Percentiles rank a stretch among this genome's conserved stretches.
These are phyloP conservation scores for Debaryomyces hansenii DNA, from an alignment of 805 yeast genomes.

Conservation along the genomic window DNA sequence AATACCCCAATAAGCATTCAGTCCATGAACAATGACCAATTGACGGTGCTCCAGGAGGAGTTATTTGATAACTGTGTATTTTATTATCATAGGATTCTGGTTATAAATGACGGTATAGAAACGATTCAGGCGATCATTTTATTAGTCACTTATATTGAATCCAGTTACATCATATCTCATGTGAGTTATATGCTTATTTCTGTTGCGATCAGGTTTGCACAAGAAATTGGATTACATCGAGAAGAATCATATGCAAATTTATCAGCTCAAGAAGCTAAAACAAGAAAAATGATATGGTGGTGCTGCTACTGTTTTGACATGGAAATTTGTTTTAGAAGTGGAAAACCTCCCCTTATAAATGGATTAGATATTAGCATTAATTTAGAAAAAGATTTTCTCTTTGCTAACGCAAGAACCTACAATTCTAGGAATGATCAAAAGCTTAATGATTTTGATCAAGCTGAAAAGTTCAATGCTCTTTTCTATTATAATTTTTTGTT, in stretches of 20 bases:
- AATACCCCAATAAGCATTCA: not conserved
- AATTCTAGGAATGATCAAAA: not conserved
- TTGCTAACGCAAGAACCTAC: no score
- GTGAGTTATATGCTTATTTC: slow-evolving; percentile 30
- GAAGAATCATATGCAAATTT: slow-evolving; percentile 26
- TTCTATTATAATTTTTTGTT: slow-evolving; percentile 3
- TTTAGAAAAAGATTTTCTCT: slow-evolving; percentile 17
- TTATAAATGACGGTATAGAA: slow-evolving; percentile 50
- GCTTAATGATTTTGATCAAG: no score
- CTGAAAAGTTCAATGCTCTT: not conserved
- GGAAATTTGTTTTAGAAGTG: slow-evolving; percentile 38
- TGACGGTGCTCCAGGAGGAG: not conserved
- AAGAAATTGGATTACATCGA: slow-evolving; percentile 42
- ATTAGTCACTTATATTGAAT: slow-evolving; percentile 40
- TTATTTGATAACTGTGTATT: slow-evolving; percentile 23
- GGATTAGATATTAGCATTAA: slow-evolving; percentile 29
- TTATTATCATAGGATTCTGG: slow-evolving; percentile 52
- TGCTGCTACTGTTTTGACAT: slow-evolving; percentile 36
- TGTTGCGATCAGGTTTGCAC: slow-evolving; percentile 40
- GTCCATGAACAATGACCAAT: not conserved
- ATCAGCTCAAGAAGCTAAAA: slow-evolving; percentile 17
- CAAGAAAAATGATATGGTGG: slow-evolving; percentile 36
- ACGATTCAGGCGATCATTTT: slow-evolving; percentile 55
- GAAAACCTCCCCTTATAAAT: slow-evolving; percentile 41
- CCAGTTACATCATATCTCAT: slow-evolving; percentile 26